Base-by-base conservation (phyloP, 106 monocot species). In the Apostasia shenzhenica region DNA sequence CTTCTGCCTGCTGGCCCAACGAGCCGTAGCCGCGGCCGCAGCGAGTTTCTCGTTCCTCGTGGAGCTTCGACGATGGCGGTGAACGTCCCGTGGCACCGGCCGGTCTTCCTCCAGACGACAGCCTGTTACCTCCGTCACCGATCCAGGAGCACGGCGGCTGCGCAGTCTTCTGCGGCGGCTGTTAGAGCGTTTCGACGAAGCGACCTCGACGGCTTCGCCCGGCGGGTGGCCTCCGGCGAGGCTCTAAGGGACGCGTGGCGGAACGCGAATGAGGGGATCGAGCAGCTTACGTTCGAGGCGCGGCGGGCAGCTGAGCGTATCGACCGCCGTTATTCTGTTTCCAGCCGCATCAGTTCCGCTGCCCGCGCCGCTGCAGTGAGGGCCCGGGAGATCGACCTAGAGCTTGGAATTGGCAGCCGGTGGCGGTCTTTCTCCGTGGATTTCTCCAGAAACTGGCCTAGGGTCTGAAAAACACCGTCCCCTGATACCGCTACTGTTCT, bases 361-460 rank as follows among this genome's bases (percentile, higher is more conserved):
- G 78, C 80, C 4, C 78, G 79, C n/a, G 66, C 85, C 5, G 82
- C 86, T 10, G 45, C 69, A 1, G 66, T 42, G 10, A 75, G 85
- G 8, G 84, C 79, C 1, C 80, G 82, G 8, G 92, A 97, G 79
- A 45, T 92, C 47, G 95, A 97, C 63, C 74, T 57, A 10, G 92
- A 92, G 81, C 77, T 92, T 11, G 95, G 95, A 14, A 77, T 97
- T 49, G 86, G 77, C 9, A 76, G 77, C 41, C 67, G 84, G 13
- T 86, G 79, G 92, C 66, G 86, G 9, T 70, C 76, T 2, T 87
- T 97, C 73, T 84, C 89, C 2, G 53, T 83, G 3, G 95, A 97
- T 68, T 92, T 97, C 73, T 82, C 78, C 6, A 80, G 95, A 5
- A 97, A 87, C 42, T 97, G 86, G 97, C 92, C 92, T 43, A 86